A percentile compares a stretch with the other conserved stretches of the same genome.
Conservation (phyloP, 192 early-diverging fungal species). For the Backusella macrospora region DNA sequence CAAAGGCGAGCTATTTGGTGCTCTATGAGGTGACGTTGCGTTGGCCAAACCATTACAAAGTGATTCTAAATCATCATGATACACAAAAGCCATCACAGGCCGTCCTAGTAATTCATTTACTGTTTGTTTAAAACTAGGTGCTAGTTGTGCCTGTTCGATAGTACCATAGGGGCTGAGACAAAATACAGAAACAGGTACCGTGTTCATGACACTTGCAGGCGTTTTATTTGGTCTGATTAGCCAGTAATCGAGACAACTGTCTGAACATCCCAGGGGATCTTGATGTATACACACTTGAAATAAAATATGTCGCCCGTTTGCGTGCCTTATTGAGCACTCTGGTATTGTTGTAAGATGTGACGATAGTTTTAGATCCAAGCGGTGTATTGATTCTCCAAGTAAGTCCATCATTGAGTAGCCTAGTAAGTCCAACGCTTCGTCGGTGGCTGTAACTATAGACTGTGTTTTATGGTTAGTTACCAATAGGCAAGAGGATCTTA, state of each 20-base stretch:
- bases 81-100: conserved; percentile 20
- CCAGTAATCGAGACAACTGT: conserved; percentile 23
- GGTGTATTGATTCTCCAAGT: conserved; percentile 14
- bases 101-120: conserved; percentile 14
- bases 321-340: not conserved
- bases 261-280: conserved; percentile 20
- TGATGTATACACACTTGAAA: conserved; percentile 26
- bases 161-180: conserved; percentile 29
- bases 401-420: conserved; percentile 11
- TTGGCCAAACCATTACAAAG: conserved; percentile 6
- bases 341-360: conserved; percentile 17
- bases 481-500: conserved; percentile 19
- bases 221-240: not conserved
- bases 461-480: conserved; percentile 16
- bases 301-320: not conserved
- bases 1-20: not conserved
- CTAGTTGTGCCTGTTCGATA: conserved; percentile 22
- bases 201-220: not conserved
- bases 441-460: conserved; percentile 23
- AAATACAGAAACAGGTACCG: conserved; percentile 8
- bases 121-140: conserved; percentile 16
- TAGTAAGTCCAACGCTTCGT: conserved; percentile 19
- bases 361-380: not conserved
- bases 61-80: conserved; percentile 13
- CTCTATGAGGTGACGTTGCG: not conserved